Evolutionary conservation across 176 grass and related monocot species (phyloP), one percentile per base, ranked within the genome.

Genomic region (Cenchrus fungigraminus): DNA sequence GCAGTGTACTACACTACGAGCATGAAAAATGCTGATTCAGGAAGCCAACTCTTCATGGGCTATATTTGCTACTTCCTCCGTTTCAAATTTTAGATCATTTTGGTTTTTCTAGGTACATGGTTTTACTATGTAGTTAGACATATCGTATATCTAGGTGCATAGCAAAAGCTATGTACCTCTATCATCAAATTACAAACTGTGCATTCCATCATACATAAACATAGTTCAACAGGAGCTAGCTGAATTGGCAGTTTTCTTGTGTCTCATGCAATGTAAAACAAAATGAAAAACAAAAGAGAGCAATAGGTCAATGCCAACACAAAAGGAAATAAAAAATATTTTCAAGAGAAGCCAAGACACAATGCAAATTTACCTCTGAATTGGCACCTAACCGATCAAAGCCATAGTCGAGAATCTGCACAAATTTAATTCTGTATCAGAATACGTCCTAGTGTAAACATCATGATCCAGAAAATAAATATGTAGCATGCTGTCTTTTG

Each of bases 311-410:
- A 79, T 76, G n/a, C 13, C 43, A 58, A 78, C 14, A 71, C 6
- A 64, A 22, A 78, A 62, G 63, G 37, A 58, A 55, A 80, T 11
- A 78, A 73, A 73, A 60, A 52, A 63, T 29, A 22, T 86, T 76
- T 37, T 74, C 53, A 28, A 64, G 12, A 20, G 20, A 84, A 76
- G 53, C 62, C 56, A 29, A 58, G 55, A 57, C 20, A 69, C 14
- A 74, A 44, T 19, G 22, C n/a, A 19, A 92, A 59, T 78, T 84
- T 83, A 94, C 95, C 90, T 94, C 74, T 59, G 90, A 97, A 86
- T 71, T 91, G 63, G 84, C 97, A 87, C 97, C 93, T 82, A 98
- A 86, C 46, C 91, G 91, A 82, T 98, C 97, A 91, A 98, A 95
- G 52, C 81, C 91, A 82, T 96, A 98, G 82, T 98, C 97, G 34